These are phyloP conservation scores for Rhizopogon vesiculosus DNA, from an alignment of 768 basidiomycete genomes.

Conservation along the genomic window DNA sequence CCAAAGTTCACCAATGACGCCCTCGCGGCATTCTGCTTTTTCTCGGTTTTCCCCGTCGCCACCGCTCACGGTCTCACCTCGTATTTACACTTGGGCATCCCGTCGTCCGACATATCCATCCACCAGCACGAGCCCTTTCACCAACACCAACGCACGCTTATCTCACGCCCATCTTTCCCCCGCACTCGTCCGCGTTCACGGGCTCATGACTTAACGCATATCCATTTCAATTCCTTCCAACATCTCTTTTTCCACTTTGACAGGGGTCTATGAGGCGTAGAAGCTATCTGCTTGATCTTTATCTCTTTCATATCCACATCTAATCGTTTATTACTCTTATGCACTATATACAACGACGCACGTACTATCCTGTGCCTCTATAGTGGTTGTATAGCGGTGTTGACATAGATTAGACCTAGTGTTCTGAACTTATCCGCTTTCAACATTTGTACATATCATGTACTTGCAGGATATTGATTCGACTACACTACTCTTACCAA, in stretches of 20 bases:
- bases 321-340: conserved; percentile 33
- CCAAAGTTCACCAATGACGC: conserved; percentile 24
- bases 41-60: conserved; percentile 41
- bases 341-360: conserved; percentile 26
- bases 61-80: conserved; percentile 50
- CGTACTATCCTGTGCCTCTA: conserved; percentile 29
- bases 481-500: no score
- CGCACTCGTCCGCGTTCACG: conserved; percentile 40
- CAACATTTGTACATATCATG: conserved; percentile 25
- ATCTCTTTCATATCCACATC: conserved; percentile 17
- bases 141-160: conserved; percentile 54
- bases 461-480: not conserved
- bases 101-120: conserved; percentile 30
- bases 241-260: conserved; percentile 4
- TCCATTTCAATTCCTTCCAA: conserved; percentile 6
- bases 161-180: conserved; percentile 54
- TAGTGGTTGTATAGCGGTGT: conserved; percentile 26
- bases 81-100: conserved; percentile 52
- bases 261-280: conserved; percentile 5
- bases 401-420: conserved; percentile 26
- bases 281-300: conserved; percentile 18
- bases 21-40: conserved; percentile 17
- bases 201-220: conserved; percentile 23
- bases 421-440: conserved; percentile 31
- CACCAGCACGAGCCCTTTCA: conserved; percentile 40